Evolutionary conservation across 139 green algal genomes (phyloP), one percentile per base, ranked within the genome.

Genomic region (Ettlia oleoabundans): DNA sequence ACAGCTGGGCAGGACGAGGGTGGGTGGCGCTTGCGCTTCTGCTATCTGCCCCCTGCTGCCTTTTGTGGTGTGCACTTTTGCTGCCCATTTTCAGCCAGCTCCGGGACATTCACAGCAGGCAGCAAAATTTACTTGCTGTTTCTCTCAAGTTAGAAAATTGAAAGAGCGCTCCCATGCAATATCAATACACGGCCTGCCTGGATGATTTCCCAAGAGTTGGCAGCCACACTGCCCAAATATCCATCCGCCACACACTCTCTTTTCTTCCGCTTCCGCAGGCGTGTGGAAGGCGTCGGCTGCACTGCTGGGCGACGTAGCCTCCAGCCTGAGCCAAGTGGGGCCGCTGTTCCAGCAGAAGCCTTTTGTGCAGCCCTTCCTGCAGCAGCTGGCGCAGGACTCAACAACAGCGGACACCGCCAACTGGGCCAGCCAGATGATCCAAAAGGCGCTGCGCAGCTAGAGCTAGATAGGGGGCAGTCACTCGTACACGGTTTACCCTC

Each of bases 251-350:
- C 19, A 33, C 19, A 18, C 61, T 40, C 63, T 41, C 63, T 35
- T 43, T 69, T 21, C 30, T 32, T 10, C 67, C 35, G 15, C 65
- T 33, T 19, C 53, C 9, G 73, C 73, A 80, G 67, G 32, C 15
- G 93, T 97, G 10, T 91, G 71, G 24, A 91, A 88, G 55, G 73
- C 84, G 13, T 90, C 88, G n/a, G 74, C 93, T 10, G 90, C 86
- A 9, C 73, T 95, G 64, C 78, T 97, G 78, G 93, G 93, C 30
- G 93, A 97, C 65, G 38, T 96, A 51, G 93, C 92, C 3, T 81
- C 82, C 47, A 82, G 74, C 2, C 38, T 94, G 35, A 51, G 79
- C 1, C 82, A 64, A 2, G 53, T 88, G 32, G 90, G 88, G 43
- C 33, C 69, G 35, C 58, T 88, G 2, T 91, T 93, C 75, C 63